phyloP scores from a whole-genome alignment of 306 rosid species.

The Quercus berberidifolia region DNA sequence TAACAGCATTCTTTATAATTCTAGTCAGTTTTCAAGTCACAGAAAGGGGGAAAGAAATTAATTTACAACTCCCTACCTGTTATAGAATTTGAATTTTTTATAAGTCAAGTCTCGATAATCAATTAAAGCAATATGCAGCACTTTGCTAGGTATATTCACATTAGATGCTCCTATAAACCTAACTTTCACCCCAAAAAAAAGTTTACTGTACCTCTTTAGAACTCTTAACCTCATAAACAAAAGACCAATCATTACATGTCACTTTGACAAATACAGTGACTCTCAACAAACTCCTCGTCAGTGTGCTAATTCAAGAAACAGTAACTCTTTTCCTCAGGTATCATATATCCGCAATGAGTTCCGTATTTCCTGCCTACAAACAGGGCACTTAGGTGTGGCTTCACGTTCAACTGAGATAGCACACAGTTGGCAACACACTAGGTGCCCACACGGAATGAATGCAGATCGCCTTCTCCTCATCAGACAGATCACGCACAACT shows the following conservation, averaged over 20 bases:
- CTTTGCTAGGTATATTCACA: neutral
- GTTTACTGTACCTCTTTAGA: neutral
- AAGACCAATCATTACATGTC: neutral
- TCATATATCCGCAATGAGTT: slow-evolving; percentile 65
- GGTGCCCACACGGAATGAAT: slow-evolving; percentile 87
- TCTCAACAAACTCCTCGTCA: neutral
- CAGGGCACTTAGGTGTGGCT: slow-evolving; percentile 77
- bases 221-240: neutral
- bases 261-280: neutral
- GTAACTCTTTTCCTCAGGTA: slow-evolving; percentile 31
- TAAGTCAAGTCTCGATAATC: neutral
- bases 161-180: neutral
- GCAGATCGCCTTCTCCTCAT: slow-evolving; percentile 84
- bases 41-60: neutral
- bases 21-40: neutral
- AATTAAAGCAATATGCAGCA: neutral
- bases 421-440: slow-evolving; percentile 80
- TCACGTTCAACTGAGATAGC: slow-evolving; percentile 63
- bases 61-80: neutral
- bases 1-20: neutral
- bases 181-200: neutral
- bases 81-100: neutral
- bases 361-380: slow-evolving; percentile 79
- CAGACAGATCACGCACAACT: slow-evolving; percentile 77
- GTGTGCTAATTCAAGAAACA: neutral